phyloP scores from a whole-genome alignment of 352 stramenopile species.

The Globisporangium solare region DNA sequence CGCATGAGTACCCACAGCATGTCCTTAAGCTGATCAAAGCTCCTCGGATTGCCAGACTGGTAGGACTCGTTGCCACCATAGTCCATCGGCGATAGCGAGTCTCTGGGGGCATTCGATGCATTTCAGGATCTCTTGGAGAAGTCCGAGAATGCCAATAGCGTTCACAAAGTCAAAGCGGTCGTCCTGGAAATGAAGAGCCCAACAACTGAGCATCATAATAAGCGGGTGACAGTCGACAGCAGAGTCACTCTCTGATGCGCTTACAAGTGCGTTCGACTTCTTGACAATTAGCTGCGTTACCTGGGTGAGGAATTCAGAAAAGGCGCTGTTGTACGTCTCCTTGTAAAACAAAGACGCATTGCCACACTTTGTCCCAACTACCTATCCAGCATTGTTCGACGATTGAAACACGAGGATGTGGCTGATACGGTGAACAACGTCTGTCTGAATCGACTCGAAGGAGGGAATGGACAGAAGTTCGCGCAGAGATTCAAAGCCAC shows the following conservation, averaged over 20 bases:
- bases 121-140: conserved; percentile 30
- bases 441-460: conserved; percentile 41
- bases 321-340: conserved; percentile 24
- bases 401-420: conserved; percentile 43
- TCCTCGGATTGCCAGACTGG: background rate
- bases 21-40: conserved; percentile 17
- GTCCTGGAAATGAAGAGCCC: conserved; percentile 30
- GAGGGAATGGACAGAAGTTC: conserved; percentile 37
- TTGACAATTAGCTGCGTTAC: conserved; percentile 33
- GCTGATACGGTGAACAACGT: conserved; percentile 49
- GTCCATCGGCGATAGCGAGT: no score
- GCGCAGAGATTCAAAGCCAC: conserved; percentile 39
- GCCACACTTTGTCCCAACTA: background rate
- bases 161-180: conserved; percentile 52
- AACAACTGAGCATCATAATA: conserved; percentile 31
- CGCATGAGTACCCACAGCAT: conserved; percentile 33
- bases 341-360: conserved; percentile 31
- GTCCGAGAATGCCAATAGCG: conserved; percentile 34
- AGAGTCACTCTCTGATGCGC: background rate
- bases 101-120: background rate
- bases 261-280: conserved; percentile 17
- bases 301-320: conserved; percentile 26
- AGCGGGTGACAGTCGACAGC: conserved; percentile 10
- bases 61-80: no score
- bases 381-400: background rate